Base-by-base conservation (phyloP, 1,139 yeast genomes). In the Debaryomyces sp. region DNA sequence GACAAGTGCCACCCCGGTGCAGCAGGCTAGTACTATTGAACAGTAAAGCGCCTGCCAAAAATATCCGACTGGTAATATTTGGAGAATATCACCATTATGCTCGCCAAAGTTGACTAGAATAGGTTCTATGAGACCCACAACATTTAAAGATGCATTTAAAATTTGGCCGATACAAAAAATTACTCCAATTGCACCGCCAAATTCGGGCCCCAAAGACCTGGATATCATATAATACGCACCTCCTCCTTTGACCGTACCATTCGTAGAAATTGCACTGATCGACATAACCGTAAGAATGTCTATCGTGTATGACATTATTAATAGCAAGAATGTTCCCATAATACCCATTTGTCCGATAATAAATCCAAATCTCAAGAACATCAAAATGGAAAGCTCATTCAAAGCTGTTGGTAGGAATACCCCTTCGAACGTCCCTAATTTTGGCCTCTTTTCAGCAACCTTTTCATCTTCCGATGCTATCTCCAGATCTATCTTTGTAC, bases 201-300 rank as follows among this genome's bases (percentile, higher is more conserved):
- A 87, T 59, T 87, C 95, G 2, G 91, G 92, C 0, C 95, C 95
- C 53, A 87, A 68, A 36, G 90, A 84, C 59, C 95, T 70, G 13
- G 90, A 84, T 41, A 87, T 85, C 92, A 87, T 87, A 57, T 85
- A 87, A 61, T 87, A 87, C 0, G 94, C 92, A 27, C 95, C 95
- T 13, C 95, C 95, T 23, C 94, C 94, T 59, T 85, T 78, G 10
- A 87, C 94, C 0, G 89, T 86, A 24, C 95, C 95, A 62, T 87
- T 87, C 3, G 95, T 87, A 2, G 91, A 86, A 49, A 87, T 87
- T 3, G 94, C 94, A 53, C 89, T 82, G 50, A 87, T 80, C 35
- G 91, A 85, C 57, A 87, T 63, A 0, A 90, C 87, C 0, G 95
- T 87, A 49, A 87, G 70, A 9, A 84, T 70, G 60, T 87, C 82